Conservation (phyloP, 495 filamentous ascomycete genomes). For the Penicillium cinerascens region DNA sequence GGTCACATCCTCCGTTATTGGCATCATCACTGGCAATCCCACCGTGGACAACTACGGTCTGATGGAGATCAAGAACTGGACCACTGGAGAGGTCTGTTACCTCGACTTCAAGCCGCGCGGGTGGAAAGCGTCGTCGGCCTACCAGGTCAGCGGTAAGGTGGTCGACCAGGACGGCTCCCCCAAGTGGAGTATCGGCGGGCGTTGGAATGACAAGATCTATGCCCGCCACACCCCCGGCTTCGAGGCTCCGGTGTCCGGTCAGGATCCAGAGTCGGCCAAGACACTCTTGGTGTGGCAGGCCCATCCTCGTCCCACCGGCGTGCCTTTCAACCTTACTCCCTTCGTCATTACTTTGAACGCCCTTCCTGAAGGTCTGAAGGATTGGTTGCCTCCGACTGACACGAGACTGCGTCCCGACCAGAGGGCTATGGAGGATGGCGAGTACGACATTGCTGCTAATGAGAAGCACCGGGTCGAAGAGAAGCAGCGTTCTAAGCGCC, state of each 20-base stretch:
- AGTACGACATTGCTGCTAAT: slow-evolving; percentile 85
- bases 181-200: slow-evolving; percentile 83
- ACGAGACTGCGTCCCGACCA: slow-evolving; percentile 89
- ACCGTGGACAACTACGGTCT: slow-evolving; percentile 97
- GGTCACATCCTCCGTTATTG: slow-evolving; percentile 93
- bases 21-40: slow-evolving; percentile 94
- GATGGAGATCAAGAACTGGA: slow-evolving; percentile 97
- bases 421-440: slow-evolving; percentile 97
- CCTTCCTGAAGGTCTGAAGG: slow-evolving; percentile 67
- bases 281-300: slow-evolving; percentile 92
- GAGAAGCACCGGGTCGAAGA: slow-evolving; percentile 97
- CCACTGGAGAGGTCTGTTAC: slow-evolving; percentile 83
- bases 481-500: slow-evolving; percentile 76
- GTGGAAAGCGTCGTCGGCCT: slow-evolving; percentile 89
- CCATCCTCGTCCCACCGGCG: slow-evolving; percentile 71
- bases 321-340: slow-evolving; percentile 96
- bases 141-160: slow-evolving; percentile 81
- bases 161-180: slow-evolving; percentile 69
- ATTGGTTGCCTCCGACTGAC: slow-evolving; percentile 84
- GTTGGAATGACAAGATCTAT: slow-evolving; percentile 97
- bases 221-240: slow-evolving; percentile 89
- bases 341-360: slow-evolving; percentile 94
- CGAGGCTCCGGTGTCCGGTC: slow-evolving; percentile 64
- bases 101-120: slow-evolving; percentile 94
- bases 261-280: slow-evolving; percentile 52